phyloP scores from a whole-genome alignment of 495 filamentous ascomycete species.

The Penicillium pancosmium region DNA sequence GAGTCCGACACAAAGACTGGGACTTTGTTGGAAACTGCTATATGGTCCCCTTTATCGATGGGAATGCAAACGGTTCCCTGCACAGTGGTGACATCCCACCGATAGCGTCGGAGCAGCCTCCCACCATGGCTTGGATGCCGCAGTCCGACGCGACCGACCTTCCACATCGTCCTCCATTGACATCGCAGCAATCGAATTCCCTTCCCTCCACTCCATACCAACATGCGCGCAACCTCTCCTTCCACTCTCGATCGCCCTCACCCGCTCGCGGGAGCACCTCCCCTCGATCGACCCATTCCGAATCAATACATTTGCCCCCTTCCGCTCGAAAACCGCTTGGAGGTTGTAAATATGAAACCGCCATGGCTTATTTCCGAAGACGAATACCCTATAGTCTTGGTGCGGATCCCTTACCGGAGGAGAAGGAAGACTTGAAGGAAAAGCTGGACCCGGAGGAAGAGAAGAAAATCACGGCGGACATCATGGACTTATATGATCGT shows the following conservation, averaged over 20 bases:
- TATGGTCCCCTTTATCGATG: constrained; percentile 51
- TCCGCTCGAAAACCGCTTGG: constrained; percentile 60
- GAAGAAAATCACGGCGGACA: constrained; percentile 73
- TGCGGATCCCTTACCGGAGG: constrained; percentile 68
- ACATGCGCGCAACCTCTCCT: constrained; percentile 79
- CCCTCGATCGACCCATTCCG: constrained; percentile 87
- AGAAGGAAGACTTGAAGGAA: constrained; percentile 66
- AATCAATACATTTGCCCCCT: constrained; percentile 72
- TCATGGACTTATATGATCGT: constrained; percentile 79
- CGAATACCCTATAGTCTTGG: constrained; percentile 93
- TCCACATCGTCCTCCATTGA: constrained; percentile 44
- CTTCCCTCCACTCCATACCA: constrained; percentile 95
- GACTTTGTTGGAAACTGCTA: constrained; percentile 32
- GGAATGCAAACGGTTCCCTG: constrained; percentile 44
- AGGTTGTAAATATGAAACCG: constrained; percentile 83
- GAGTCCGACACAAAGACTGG: constrained; percentile 17
- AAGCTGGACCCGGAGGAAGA: constrained; percentile 76
- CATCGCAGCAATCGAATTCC: constrained; percentile 80
- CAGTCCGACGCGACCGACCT: constrained; percentile 42
- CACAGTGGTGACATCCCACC: constrained; percentile 46
- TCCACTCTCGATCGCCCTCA: constrained; percentile 83
- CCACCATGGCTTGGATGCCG: constrained; percentile 47
- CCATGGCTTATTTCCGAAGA: constrained; percentile 69
- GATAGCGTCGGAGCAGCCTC: constrained; percentile 45
- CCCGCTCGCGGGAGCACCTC: constrained; percentile 80